Evolutionary conservation across 2,329 filamentous ascomycete species (phyloP).

Genomic region (Botrytis cinerea): DNA sequence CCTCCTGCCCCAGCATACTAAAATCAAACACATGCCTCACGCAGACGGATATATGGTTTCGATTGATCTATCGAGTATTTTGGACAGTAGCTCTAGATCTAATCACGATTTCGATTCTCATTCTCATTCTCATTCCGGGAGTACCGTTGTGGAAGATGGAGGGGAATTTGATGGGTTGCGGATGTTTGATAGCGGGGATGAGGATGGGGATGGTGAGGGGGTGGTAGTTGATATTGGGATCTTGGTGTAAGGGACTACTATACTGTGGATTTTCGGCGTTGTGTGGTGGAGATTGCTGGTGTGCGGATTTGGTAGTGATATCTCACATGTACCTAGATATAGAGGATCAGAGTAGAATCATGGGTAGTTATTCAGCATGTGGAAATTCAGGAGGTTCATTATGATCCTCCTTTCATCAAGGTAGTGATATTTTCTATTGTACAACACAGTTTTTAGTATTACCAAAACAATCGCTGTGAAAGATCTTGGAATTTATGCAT

Average conservation of each 20-base stretch:
- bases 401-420: background rate
- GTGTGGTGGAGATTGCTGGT: background rate
- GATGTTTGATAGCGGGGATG: background rate
- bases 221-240: background rate
- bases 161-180: background rate
- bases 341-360: background rate
- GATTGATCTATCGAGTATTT: background rate
- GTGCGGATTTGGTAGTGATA: background rate
- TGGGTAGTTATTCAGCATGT: background rate
- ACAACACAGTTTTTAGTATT: background rate
- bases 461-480: background rate
- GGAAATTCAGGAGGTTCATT: background rate
- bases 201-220: background rate
- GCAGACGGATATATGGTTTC: background rate
- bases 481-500: background rate
- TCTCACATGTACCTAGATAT: background rate
- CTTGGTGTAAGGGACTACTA: background rate
- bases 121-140: too few species aligned
- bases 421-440: background rate
- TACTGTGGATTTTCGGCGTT: background rate
- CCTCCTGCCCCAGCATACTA: background rate
- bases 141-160: too few species aligned
- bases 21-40: fast-evolving
- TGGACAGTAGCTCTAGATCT: background rate
- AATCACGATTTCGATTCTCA: background rate